phyloP scores from a whole-genome alignment of 2,329 filamentous ascomycete species.

The Phialophora verrucosa region DNA sequence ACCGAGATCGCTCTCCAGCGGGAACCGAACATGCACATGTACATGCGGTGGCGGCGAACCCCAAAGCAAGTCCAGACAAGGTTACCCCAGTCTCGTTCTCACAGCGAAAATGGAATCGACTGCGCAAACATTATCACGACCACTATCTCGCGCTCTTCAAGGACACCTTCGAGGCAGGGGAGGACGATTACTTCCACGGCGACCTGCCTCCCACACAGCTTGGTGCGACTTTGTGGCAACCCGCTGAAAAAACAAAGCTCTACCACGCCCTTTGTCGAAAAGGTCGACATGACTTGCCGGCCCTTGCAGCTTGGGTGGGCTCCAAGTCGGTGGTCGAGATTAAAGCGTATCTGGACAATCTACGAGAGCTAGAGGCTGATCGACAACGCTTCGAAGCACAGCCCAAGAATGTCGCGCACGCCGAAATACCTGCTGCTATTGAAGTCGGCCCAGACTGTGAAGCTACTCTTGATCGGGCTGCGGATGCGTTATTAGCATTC shows the following conservation, averaged over 20 bases:
- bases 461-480: conserved; percentile 69
- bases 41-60: background rate
- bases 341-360: conserved; percentile 68
- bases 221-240: conserved; percentile 73
- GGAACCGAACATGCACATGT: background rate
- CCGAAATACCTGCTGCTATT: conserved; percentile 71
- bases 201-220: conserved; percentile 57
- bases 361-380: conserved; percentile 59
- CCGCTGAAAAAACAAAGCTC: conserved; percentile 71
- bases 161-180: conserved; percentile 55
- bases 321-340: conserved; percentile 79
- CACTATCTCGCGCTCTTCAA: conserved; percentile 61
- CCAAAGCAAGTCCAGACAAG: background rate
- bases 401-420: conserved; percentile 51
- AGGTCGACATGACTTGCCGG: conserved; percentile 66
- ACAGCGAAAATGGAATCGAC: conserved; percentile 34
- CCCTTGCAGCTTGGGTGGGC: conserved; percentile 67
- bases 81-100: conserved; percentile 8
- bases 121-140: conserved; percentile 50
- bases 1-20: background rate
- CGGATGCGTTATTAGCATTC: conserved; percentile 67
- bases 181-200: conserved; percentile 38
- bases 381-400: conserved; percentile 47
- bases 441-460: conserved; percentile 74
- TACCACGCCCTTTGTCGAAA: conserved; percentile 69